Conservation (phyloP, 805 yeast genomes). For the Spathaspora sp. region DNA sequence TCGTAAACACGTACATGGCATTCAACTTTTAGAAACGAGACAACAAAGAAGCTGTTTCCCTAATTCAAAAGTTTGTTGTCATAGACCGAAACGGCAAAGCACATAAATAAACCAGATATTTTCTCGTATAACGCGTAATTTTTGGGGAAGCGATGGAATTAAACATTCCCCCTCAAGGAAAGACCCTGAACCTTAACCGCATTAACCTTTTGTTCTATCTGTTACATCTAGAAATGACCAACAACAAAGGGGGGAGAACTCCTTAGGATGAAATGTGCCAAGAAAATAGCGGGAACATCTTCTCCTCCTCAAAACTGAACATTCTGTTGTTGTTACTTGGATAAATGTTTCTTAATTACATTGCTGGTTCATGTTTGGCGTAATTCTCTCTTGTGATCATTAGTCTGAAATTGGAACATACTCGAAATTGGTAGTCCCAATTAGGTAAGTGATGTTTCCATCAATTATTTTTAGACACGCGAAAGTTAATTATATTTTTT, state of each 20-base stretch:
- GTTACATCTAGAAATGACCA: not conserved
- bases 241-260: no score
- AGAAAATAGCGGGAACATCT: not conserved
- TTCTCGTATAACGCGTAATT: not conserved
- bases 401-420: not conserved
- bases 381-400: not conserved
- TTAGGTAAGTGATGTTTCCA: not conserved
- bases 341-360: not conserved
- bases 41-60: not conserved
- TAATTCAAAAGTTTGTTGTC: not conserved
- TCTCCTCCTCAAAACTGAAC: not conserved
- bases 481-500: not conserved
- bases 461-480: not conserved
- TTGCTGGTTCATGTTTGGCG: not conserved
- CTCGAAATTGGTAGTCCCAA: not conserved
- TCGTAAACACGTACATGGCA: not conserved
- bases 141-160: not conserved
- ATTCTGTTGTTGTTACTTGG: not conserved
- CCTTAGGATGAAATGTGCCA: no score
- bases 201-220: not conserved
- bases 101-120: not conserved
- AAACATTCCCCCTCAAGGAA: not conserved
- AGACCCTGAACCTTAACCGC: not conserved
- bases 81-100: not conserved
- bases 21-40: not conserved